A percentile compares a stretch with the other conserved stretches of the same genome.
Conservation (phyloP, 2,329 filamentous ascomycete species). For the Achaetomium macrosporum region DNA sequence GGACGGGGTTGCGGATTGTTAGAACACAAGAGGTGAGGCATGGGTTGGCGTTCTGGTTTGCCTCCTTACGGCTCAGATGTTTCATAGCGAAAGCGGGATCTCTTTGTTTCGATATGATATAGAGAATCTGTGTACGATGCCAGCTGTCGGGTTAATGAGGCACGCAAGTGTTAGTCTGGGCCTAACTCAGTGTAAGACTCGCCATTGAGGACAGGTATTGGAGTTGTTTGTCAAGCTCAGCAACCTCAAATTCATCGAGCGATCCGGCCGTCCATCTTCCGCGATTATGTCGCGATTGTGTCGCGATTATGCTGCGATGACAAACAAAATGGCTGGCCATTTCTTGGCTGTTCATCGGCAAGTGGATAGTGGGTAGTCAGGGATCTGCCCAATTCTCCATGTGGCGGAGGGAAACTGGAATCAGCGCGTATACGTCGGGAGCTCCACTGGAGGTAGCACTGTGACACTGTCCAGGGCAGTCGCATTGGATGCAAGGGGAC, state of each 20-base stretch:
- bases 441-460: neutral
- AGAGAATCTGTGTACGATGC: too few relatives aligned
- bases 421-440: neutral
- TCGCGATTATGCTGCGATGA: slow-evolving; percentile 12
- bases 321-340: slow-evolving; percentile 1
- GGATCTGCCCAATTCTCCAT: neutral
- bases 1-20: neutral
- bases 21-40: neutral
- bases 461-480: too few relatives aligned
- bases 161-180: neutral
- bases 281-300: slow-evolving; percentile 11
- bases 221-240: neutral
- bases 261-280: neutral
- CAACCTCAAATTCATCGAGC: neutral
- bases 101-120: too few relatives aligned
- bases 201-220: neutral
- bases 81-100: too few relatives aligned
- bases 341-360: neutral
- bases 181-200: neutral
- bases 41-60: neutral
- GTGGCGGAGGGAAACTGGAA: neutral
- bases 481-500: too few relatives aligned
- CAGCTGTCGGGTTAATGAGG: too few relatives aligned
- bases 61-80: neutral
- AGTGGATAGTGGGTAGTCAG: slow-evolving; percentile 1